A percentile compares a stretch with the other conserved stretches of the same genome.
phyloP scores from a whole-genome alignment of 768 basidiomycete species.

The Boletus barrowsii region DNA sequence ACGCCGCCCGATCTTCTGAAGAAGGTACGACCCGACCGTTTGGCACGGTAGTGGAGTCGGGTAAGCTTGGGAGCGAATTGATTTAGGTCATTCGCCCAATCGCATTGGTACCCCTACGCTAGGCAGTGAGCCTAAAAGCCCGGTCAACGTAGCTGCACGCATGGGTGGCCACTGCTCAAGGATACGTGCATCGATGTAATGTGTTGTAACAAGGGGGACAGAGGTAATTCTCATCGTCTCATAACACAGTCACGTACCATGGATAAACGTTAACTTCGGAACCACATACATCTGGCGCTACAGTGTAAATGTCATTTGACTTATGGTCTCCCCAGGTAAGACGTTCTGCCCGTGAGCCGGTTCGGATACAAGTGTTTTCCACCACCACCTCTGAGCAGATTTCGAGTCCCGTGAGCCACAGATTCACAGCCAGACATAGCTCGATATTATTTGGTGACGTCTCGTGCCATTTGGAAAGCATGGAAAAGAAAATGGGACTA shows the following conservation, averaged over 20 bases:
- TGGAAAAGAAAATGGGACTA: not conserved
- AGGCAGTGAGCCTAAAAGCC: not conserved
- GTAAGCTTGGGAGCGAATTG: constrained; percentile 23
- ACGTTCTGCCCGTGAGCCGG: not conserved
- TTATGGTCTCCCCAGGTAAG: not conserved
- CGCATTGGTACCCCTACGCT: constrained; percentile 27
- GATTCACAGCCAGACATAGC: not conserved
- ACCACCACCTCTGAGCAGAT: not conserved
- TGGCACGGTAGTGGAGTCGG: constrained; percentile 43
- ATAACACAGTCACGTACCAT: not conserved
- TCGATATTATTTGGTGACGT: not conserved
- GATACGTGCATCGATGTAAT: not conserved
- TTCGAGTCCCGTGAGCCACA: not conserved
- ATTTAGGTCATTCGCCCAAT: constrained; percentile 52
- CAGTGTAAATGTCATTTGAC: not conserved
- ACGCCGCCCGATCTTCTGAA: constrained; percentile 63
- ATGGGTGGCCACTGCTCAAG: not conserved
- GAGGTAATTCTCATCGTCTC: not conserved
- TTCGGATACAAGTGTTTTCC: not conserved
- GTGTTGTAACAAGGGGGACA: not conserved
- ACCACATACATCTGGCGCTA: not conserved
- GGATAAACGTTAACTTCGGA: not conserved
- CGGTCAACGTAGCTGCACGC: constrained; percentile 6
- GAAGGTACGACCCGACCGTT: constrained; percentile 47
- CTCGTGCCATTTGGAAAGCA: not conserved